Evolutionary conservation across 192 early-diverging fungal genomes (phyloP), one percentile per base, ranked within the genome.

Genomic region (Backusella luteola): DNA sequence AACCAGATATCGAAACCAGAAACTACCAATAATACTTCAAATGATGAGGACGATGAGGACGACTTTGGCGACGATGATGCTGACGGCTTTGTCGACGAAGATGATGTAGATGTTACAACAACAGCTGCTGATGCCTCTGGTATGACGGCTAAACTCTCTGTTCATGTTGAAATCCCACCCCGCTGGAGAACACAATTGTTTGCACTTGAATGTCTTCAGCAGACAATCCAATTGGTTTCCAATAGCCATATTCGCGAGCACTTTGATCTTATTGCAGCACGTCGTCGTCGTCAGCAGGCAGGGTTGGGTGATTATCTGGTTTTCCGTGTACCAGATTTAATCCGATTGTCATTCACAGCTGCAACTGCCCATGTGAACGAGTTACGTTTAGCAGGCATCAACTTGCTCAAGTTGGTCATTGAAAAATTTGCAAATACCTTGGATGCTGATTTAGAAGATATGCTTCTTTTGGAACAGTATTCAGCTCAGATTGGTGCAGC

Each of bases 401-500:
- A 79, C 11, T 80, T 99, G 23, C 80, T 99, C 42, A 88, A 93
- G 73, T 91, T 92, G 23, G 77, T 98, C 3, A 87, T 98, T 34
- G 89, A 90, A 80, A 84, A 87, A 82, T 98, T 94, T 82, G 74
- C 89, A 15, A 71, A 79, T 12, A 91, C 94, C 0, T 84, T 86
- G n/a, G 98, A 99, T 85, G 96, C 98, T 3, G 96, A 96, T 56
- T 90, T 93, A 70, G 92, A 91, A 17, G 96, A 91, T 46, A 90
- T 93, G 63, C 85, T 92, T 0, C 79, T 99, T 0, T 85, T 99
- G 67, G 93, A 92, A 72, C 96, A 98, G 71, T 98, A 97, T 81
- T 94, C 96, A 52, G 96, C 97, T 0, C 97, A 98, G 79, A 94
- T 99, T 63, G 91, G 88, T 34, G 92, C 98, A 2, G 95, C 97